Percentiles rank a stretch among this genome's conserved stretches.
These are phyloP conservation scores for Metschnikowia santaceciliae DNA, from an alignment of 805 yeast genomes.

Conservation along the genomic window DNA sequence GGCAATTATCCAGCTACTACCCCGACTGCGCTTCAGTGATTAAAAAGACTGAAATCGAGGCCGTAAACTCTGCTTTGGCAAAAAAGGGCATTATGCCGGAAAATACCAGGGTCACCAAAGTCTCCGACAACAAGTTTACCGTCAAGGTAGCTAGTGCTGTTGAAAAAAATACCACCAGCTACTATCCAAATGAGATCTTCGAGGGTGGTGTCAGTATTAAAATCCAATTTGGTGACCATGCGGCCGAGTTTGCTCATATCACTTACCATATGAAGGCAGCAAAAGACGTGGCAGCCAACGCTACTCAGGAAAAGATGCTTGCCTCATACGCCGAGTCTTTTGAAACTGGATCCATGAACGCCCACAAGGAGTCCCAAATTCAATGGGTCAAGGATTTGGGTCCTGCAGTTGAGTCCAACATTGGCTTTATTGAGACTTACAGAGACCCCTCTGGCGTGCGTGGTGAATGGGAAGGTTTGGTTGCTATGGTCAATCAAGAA, in stretches of 20 bases:
- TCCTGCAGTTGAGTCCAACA: slow-evolving; percentile 67
- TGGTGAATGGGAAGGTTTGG: slow-evolving; percentile 93
- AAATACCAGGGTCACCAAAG: slow-evolving; percentile 71
- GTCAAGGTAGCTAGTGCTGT: slow-evolving; percentile 69
- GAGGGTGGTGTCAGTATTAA: slow-evolving; percentile 40
- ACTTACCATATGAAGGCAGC: slow-evolving; percentile 57
- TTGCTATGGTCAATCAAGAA: slow-evolving; percentile 85
- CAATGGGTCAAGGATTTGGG: slow-evolving; percentile 85
- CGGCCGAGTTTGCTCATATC: slow-evolving; percentile 57
- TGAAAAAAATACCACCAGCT: slow-evolving; percentile 44
- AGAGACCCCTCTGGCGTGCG: slow-evolving; percentile 88
- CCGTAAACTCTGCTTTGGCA: slow-evolving; percentile 64
- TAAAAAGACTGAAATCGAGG: slow-evolving; percentile 59
- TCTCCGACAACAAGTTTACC: slow-evolving; percentile 42
- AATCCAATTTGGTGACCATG: slow-evolving; percentile 77
- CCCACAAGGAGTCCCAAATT: slow-evolving; percentile 80
- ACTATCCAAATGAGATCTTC: slow-evolving; percentile 44
- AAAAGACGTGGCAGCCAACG: slow-evolving; percentile 62
- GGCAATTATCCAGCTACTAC: slow-evolving; percentile 75
- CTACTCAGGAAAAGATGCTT: slow-evolving; percentile 64
- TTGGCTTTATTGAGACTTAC: slow-evolving; percentile 90
- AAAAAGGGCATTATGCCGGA: slow-evolving; percentile 65
- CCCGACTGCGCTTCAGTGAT: slow-evolving; percentile 37
- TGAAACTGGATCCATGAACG: slow-evolving; percentile 75
- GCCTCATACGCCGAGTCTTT: slow-evolving; percentile 66